Conservation (phyloP, 2,329 filamentous ascomycete species). For the Claviceps sorghi region DNA sequence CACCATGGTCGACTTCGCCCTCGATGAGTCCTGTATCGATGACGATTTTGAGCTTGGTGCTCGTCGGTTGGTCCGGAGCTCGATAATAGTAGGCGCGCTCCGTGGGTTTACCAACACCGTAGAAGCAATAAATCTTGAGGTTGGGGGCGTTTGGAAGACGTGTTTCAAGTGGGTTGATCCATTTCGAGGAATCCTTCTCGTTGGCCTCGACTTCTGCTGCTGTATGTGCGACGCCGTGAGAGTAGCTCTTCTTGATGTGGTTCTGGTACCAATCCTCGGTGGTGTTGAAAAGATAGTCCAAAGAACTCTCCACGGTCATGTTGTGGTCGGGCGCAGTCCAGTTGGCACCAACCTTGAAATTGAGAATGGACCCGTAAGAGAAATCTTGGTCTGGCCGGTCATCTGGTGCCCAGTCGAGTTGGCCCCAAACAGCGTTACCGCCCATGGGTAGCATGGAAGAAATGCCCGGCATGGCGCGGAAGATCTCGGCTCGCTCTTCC, state of each 20-base stretch:
- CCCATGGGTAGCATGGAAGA: slow-evolving; percentile 94
- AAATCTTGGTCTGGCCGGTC: slow-evolving; percentile 59
- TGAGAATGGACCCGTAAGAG: slow-evolving; percentile 69
- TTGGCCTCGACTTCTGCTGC: slow-evolving; percentile 67
- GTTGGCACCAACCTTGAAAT: slow-evolving; percentile 58
- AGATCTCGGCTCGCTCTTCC: slow-evolving; percentile 82
- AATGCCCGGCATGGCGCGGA: slow-evolving; percentile 92
- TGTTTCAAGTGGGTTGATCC: slow-evolving; percentile 89
- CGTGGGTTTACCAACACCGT: slow-evolving; percentile 85
- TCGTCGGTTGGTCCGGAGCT: slow-evolving; percentile 44
- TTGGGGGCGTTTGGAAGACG: slow-evolving; percentile 74
- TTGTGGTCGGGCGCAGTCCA: slow-evolving; percentile 54
- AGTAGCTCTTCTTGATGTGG: slow-evolving; percentile 62
- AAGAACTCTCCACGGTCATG: slow-evolving; percentile 62
- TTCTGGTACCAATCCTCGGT: slow-evolving; percentile 76
- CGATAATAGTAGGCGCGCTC: slow-evolving; percentile 90
- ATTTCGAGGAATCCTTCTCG: slow-evolving; percentile 63
- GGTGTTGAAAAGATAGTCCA: slow-evolving; percentile 63
- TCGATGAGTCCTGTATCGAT: slow-evolving; percentile 52
- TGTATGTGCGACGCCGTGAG: slow-evolving; percentile 74
- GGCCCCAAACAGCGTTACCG: slow-evolving; percentile 90
- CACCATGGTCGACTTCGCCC: slow-evolving; percentile 62
- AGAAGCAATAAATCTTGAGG: slow-evolving; percentile 95
- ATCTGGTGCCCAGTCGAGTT: slow-evolving; percentile 74
- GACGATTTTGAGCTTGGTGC: slow-evolving; percentile 58